phyloP scores from a whole-genome alignment of 2,329 filamentous ascomycete species.

The Alternaria burnsii region DNA sequence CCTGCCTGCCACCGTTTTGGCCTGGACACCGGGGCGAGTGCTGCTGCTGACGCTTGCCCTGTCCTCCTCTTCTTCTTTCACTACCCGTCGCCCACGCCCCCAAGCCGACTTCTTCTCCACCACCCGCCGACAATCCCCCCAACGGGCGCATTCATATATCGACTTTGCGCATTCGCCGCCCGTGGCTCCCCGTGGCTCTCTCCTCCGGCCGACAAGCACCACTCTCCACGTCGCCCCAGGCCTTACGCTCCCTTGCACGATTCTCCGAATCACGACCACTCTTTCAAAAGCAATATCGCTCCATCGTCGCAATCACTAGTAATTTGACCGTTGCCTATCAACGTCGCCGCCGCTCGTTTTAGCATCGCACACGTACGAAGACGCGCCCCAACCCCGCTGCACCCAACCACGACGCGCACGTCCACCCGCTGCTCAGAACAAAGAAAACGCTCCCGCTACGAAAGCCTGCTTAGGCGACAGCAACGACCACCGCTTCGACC shows the following conservation, averaged over 20 bases:
- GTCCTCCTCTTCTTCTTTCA: conserved; percentile 23
- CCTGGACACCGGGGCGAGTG: conserved; percentile 23
- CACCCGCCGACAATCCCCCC: conserved; percentile 46
- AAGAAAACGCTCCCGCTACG: conserved; percentile 24
- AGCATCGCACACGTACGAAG: conserved; percentile 14
- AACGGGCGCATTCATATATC: conserved; percentile 44
- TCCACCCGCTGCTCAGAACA: conserved; percentile 34
- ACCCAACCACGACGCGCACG: conserved; percentile 34
- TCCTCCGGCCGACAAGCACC: conserved; percentile 23
- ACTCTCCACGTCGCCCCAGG: conserved; percentile 27
- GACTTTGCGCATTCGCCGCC: conserved; percentile 45
- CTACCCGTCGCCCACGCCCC: conserved; percentile 21
- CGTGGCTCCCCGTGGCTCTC: conserved; percentile 39
- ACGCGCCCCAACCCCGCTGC: conserved; percentile 17
- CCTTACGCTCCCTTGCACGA: conserved; percentile 48
- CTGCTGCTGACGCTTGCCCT: conserved; percentile 24
- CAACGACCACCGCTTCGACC: conserved; percentile 8
- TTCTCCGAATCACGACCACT: conserved; percentile 49
- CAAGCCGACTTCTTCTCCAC: conserved; percentile 28
- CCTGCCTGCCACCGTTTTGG: conserved; percentile 28
- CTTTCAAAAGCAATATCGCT: conserved; percentile 35
- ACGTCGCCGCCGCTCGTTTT: conserved; percentile 41
- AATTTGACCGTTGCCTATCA: conserved; percentile 29
- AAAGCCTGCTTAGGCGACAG: conserved; percentile 5
- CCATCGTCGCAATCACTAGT: conserved; percentile 21